phyloP scores from a whole-genome alignment of 2,329 filamentous ascomycete genomes.

The Tolypocladium tropicale region DNA sequence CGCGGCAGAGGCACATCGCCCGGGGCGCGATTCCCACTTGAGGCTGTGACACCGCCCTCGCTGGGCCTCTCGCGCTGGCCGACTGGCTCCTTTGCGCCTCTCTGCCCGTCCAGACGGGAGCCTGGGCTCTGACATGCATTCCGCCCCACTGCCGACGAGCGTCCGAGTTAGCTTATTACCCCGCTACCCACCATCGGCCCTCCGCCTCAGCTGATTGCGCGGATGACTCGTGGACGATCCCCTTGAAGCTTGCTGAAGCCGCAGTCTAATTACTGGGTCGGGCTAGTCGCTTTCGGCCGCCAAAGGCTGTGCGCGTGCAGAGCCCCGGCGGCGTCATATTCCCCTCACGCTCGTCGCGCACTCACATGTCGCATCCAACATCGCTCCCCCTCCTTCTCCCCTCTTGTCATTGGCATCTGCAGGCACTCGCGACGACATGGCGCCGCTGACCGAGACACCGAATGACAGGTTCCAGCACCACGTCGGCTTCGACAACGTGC shows the following conservation, averaged over 20 bases:
- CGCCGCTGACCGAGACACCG: constrained; percentile 30
- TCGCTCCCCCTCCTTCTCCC: constrained; percentile 3
- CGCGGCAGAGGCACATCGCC: neutral
- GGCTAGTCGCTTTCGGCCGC: neutral
- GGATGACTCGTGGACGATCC: neutral
- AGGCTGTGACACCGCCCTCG: neutral
- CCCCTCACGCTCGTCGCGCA: neutral
- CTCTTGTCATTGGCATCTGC: neutral
- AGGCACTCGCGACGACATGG: constrained; percentile 19
- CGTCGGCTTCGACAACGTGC: constrained; percentile 51
- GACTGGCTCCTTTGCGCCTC: neutral
- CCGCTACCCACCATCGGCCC: neutral
- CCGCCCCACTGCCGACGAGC: neutral
- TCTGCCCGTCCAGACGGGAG: neutral
- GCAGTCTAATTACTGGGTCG: neutral
- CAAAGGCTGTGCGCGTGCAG: neutral
- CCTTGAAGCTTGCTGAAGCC: neutral
- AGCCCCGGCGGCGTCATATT: neutral
- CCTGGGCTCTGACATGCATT: neutral
- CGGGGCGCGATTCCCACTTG: neutral
- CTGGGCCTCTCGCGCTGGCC: neutral
- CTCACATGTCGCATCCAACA: neutral
- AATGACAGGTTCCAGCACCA: constrained; percentile 45
- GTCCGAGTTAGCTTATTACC: neutral
- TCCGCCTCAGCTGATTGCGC: neutral